A percentile compares a stretch with the other conserved stretches of the same genome.
Conservation (phyloP, 441 rosid species). For the Codiaeum variegatum region DNA sequence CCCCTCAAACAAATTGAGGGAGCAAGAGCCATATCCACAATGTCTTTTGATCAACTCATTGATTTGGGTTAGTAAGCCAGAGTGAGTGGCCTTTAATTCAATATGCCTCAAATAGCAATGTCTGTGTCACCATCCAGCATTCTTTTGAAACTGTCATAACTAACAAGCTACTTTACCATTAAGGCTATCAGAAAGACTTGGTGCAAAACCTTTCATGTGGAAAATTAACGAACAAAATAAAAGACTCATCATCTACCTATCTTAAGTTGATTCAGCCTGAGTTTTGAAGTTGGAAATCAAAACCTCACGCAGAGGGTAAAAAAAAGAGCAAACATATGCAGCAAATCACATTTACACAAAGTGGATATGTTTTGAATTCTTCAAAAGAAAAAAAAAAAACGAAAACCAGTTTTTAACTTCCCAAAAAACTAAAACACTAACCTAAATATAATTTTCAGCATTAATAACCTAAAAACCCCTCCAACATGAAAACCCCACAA, state of each 20-base stretch:
- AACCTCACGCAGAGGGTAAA: background rate
- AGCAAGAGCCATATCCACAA: background rate
- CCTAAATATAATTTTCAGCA: constrained; percentile 1
- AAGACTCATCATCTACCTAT: background rate
- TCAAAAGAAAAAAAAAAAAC: background rate
- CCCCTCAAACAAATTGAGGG: background rate
- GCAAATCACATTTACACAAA: constrained; percentile 4
- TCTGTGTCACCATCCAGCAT: background rate
- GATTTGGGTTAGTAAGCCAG: background rate
- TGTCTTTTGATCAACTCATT: background rate
- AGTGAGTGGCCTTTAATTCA: background rate
- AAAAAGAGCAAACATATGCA: background rate
- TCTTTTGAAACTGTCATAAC: background rate
- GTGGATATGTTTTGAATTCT: background rate
- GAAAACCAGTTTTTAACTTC: no score
- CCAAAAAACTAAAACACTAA: background rate
- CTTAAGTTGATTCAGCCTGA: background rate
- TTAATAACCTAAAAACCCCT: constrained; percentile 19
- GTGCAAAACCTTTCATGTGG: background rate
- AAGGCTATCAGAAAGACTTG: background rate
- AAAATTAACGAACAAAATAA: background rate
- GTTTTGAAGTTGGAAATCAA: background rate
- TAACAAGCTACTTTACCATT: background rate
- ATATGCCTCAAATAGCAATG: background rate
- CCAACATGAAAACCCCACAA: background rate